A percentile compares a stretch with the other conserved stretches of the same genome.
These are phyloP conservation scores for Boeremia exigua DNA, from an alignment of 2,329 filamentous ascomycete genomes.

Conservation along the genomic window DNA sequence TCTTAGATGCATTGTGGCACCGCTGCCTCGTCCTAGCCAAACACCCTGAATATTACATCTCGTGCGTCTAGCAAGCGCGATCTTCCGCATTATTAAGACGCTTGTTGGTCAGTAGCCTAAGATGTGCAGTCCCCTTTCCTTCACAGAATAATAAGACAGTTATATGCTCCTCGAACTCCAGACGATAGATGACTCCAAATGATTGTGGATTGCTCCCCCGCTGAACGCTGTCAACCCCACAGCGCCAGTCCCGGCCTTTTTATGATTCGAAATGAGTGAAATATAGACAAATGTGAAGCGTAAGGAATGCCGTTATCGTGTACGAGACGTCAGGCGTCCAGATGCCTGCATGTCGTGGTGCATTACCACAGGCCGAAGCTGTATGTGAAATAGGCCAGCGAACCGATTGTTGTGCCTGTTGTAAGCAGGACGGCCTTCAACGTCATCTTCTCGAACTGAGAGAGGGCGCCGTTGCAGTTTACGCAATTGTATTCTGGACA, in stretches of 20 bases:
- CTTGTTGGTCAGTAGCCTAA: slow-evolving; percentile 12
- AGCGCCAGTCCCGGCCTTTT: slow-evolving; percentile 23
- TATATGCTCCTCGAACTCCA: slow-evolving; percentile 22
- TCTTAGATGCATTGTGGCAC: slow-evolving; percentile 3
- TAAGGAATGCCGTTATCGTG: slow-evolving; percentile 32
- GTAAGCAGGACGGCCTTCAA: slow-evolving; percentile 63
- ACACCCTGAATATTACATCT: slow-evolving; percentile 17
- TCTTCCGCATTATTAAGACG: slow-evolving; percentile 20
- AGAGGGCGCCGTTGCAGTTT: slow-evolving; percentile 62
- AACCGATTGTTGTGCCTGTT: slow-evolving; percentile 61
- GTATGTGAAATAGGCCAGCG: slow-evolving; percentile 61
- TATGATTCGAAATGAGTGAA: slow-evolving; percentile 26
- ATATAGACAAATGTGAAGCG: slow-evolving; percentile 31
- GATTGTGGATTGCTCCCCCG: slow-evolving; percentile 21
- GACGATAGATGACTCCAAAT: slow-evolving; percentile 17
- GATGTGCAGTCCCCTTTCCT: background rate
- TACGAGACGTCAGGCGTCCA: slow-evolving; percentile 11
- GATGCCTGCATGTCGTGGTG: slow-evolving; percentile 3
- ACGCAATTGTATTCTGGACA: slow-evolving; percentile 60
- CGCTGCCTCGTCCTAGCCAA: slow-evolving; percentile 6
- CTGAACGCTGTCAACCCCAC: slow-evolving; percentile 18
- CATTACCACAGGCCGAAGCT: slow-evolving; percentile 51
- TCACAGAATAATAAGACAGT: background rate
- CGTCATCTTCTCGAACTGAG: slow-evolving; percentile 60
- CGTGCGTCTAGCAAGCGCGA: slow-evolving; percentile 5